These are phyloP conservation scores for Hanseniaspora taiwanica DNA, from an alignment of 805 yeast genomes.

Conservation along the genomic window DNA sequence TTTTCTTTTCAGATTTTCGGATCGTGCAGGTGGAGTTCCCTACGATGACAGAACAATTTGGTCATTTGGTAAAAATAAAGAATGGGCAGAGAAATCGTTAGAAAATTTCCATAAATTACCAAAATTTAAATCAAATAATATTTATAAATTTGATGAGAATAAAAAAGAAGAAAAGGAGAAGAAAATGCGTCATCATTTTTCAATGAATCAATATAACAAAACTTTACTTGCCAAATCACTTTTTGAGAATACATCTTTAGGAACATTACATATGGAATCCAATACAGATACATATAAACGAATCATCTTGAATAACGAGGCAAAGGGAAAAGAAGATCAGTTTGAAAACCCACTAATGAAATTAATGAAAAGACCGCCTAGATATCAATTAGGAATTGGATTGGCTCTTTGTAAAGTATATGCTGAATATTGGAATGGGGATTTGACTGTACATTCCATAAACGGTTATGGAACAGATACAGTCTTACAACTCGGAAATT, in stretches of 20 bases:
- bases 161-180: background rate
- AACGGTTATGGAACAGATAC: slow-evolving; percentile 93
- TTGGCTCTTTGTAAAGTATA: slow-evolving; percentile 87
- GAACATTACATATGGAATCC: slow-evolving; percentile 4
- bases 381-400: slow-evolving; percentile 72
- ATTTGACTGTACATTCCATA: slow-evolving; percentile 62
- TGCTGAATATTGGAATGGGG: slow-evolving; percentile 96
- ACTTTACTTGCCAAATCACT: slow-evolving; percentile 4
- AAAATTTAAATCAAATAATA: slow-evolving; percentile 33
- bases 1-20: slow-evolving; percentile 68
- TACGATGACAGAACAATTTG: slow-evolving; percentile 52
- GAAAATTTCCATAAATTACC: slow-evolving; percentile 59
- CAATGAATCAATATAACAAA: slow-evolving; percentile 8
- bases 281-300: slow-evolving; percentile 2
- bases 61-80: slow-evolving; percentile 73
- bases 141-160: slow-evolving; percentile 10
- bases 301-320: slow-evolving; percentile 28
- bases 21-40: slow-evolving; percentile 80
- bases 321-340: slow-evolving; percentile 3
- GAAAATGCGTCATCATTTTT: too few relatives aligned
- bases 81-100: slow-evolving; percentile 42
- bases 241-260: slow-evolving; percentile 27
- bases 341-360: slow-evolving; percentile 39
- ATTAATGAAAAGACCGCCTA: slow-evolving; percentile 59
- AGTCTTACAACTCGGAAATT: slow-evolving; percentile 60